Evolutionary conservation across 176 grass and related monocot genomes (phyloP), one percentile per base, ranked within the genome.

Genomic region (Lolium multiflorum): DNA sequence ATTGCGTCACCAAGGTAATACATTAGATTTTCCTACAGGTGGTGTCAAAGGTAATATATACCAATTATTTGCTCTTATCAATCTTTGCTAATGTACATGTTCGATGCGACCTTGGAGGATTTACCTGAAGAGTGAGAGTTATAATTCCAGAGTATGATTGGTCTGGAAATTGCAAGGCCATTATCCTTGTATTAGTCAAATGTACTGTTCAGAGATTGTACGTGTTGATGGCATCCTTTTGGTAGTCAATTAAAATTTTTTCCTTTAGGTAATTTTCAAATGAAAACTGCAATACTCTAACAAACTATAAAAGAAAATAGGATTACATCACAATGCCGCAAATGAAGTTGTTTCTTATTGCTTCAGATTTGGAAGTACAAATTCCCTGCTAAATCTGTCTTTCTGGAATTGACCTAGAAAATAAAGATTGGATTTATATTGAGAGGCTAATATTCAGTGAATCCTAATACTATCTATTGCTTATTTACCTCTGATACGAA

Each of bases 321-420:
- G 4, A 47, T 44, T 48, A 46, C 47, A 47, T 47, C 20, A 6
- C 41, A 48, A 43, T 71, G 18, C 18, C 21, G 38, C 41, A 44
- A 71, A 39, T 71, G 18, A 46, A n/a, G 39, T 17, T 44, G 18
- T 47, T 72, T 72, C 5, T n/a, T 72, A 47, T 48, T 48, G 70
- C 70, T 72, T 47, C 10, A 72, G 39, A 72, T 72, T 72, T 72
- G 69, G 41, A 47, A 24, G 20, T 73, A 12, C 39, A 72, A 72
- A 25, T 49, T 7, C 11, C 12, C n/a, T 14, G 13, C 21, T 73
- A 73, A 49, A 24, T 73, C 24, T 73, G 3, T 73, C 71, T 24
- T 73, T 48, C 5, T 73, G 43, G n/a, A 14, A 24, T 25, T 63
- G 60, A 28, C 60, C 3, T 26, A 26, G 22, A 63, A 63, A 63